A percentile compares a stretch with the other conserved stretches of the same genome.
Evolutionary conservation across 306 rosid genomes (phyloP).

Genomic region (Begonia peltatifolia): DNA sequence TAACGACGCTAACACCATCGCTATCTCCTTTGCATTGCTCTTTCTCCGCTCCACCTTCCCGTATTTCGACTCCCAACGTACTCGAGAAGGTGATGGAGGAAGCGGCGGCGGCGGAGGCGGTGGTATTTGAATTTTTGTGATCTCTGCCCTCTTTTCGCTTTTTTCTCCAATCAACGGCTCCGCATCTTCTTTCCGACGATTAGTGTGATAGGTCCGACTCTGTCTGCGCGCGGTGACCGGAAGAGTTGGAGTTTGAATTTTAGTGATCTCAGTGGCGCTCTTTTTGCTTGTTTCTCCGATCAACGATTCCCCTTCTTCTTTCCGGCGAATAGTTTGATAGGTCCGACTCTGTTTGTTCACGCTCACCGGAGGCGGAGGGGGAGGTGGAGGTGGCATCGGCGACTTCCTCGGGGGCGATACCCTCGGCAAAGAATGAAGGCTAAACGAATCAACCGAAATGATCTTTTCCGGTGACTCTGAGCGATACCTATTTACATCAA

Average conservation of each 20-base stretch:
- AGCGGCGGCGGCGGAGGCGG: constrained; percentile 22
- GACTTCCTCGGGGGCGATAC: neutral
- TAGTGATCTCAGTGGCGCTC: neutral
- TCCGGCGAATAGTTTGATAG: constrained; percentile 11
- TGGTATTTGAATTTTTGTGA: constrained; percentile 8
- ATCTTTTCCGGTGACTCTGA: constrained; percentile 23
- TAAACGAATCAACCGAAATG: constrained; percentile 47
- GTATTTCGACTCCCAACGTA: constrained; percentile 14
- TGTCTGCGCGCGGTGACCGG: constrained; percentile 5
- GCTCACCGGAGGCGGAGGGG: constrained; percentile 14
- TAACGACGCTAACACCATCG: constrained; percentile 52
- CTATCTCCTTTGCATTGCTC: constrained; percentile 32
- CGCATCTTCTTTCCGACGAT: constrained; percentile 1
- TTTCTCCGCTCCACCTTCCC: constrained; percentile 19
- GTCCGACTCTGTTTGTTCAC: constrained; percentile 9
- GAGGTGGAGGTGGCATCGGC: constrained; percentile 13
- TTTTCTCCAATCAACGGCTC: no score
- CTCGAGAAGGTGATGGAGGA: constrained; percentile 5
- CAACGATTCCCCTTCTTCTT: no score
- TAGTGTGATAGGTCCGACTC: constrained; percentile 11
- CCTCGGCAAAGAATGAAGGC: constrained; percentile 13
- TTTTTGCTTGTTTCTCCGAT: neutral
- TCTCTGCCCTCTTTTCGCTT: neutral
- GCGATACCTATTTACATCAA: constrained; percentile 31
- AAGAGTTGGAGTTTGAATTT: constrained; percentile 18